phyloP scores from a whole-genome alignment of 2,329 filamentous ascomycete genomes.

The Penicillium sp. region DNA sequence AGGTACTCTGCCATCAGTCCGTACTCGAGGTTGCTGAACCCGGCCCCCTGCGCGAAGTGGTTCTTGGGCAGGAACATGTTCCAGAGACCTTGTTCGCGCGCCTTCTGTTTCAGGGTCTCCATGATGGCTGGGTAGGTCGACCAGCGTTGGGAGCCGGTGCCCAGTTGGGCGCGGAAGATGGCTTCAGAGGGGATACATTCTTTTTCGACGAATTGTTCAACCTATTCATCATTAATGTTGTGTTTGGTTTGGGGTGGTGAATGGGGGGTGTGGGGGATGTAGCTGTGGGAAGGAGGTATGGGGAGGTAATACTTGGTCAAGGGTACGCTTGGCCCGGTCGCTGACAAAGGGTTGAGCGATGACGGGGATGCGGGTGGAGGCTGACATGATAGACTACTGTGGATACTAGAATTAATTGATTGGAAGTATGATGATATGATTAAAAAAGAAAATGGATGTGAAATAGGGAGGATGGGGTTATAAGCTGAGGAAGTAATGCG shows the following conservation, averaged over 20 bases:
- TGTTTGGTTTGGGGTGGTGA: too few relatives aligned
- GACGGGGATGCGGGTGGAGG: constrained; percentile 47
- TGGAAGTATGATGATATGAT: neutral
- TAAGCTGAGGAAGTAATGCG: too few relatives aligned
- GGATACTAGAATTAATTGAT: too few relatives aligned
- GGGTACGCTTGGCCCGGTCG: constrained; percentile 70
- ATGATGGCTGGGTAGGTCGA: constrained; percentile 68
- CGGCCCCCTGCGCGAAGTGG: constrained; percentile 90
- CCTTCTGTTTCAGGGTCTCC: constrained; percentile 80
- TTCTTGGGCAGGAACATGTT: constrained; percentile 96
- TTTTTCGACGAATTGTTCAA: constrained; percentile 94
- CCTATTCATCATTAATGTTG: too few relatives aligned
- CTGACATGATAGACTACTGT: constrained; percentile 44
- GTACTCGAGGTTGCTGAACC: constrained; percentile 92
- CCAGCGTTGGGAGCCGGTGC: constrained; percentile 68
- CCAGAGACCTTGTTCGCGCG: constrained; percentile 80
- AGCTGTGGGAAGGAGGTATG: neutral
- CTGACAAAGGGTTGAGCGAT: constrained; percentile 61
- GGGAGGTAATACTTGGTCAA: constrained; percentile 58
- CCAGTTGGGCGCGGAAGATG: constrained; percentile 70
- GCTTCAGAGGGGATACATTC: constrained; percentile 83
- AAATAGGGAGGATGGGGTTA: too few relatives aligned
- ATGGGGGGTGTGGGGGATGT: too few relatives aligned
- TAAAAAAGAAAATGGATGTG: too few relatives aligned
- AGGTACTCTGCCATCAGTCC: constrained; percentile 94